Percentiles rank a stretch among this genome's conserved stretches.
These are phyloP conservation scores for Psidium friedrichsthalianum DNA, from an alignment of 345 rosid genomes.

Conservation along the genomic window DNA sequence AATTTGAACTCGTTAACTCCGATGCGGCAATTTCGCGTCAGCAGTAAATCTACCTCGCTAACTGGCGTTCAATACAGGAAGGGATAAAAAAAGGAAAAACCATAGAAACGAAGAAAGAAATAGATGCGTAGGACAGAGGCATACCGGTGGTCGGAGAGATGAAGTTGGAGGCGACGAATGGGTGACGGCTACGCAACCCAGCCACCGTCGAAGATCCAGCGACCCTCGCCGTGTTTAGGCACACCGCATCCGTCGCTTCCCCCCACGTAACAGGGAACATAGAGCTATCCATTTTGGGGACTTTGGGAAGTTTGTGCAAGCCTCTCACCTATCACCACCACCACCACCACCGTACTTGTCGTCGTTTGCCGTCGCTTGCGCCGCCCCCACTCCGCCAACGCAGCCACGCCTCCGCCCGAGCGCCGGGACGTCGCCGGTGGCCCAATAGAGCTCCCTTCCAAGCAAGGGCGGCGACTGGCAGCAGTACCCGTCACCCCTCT, in stretches of 20 bases:
- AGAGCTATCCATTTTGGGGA: no score
- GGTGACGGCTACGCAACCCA: neutral
- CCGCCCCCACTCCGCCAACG: neutral
- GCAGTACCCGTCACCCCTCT: neutral
- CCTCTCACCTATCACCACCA: neutral
- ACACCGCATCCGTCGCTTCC: no score
- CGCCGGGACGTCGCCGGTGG: neutral
- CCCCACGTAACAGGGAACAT: no score
- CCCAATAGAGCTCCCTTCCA: neutral
- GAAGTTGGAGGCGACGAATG: neutral
- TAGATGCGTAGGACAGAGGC: neutral
- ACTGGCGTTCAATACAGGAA: neutral
- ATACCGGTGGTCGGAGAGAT: neutral
- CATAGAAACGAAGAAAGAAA: neutral
- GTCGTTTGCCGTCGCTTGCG: neutral
- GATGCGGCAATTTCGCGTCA: neutral
- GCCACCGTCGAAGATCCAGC: neutral
- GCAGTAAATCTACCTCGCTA: neutral
- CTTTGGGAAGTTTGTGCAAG: no score
- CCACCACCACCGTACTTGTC: neutral
- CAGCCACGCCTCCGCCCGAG: neutral
- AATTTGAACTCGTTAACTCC: neutral
- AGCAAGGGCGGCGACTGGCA: neutral
- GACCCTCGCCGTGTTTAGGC: no score
- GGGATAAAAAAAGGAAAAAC: fast-evolving